Evolutionary conservation across 352 stramenopile genomes (phyloP), one percentile per base, ranked within the genome.

Genomic region (Pythium aristosporum): DNA sequence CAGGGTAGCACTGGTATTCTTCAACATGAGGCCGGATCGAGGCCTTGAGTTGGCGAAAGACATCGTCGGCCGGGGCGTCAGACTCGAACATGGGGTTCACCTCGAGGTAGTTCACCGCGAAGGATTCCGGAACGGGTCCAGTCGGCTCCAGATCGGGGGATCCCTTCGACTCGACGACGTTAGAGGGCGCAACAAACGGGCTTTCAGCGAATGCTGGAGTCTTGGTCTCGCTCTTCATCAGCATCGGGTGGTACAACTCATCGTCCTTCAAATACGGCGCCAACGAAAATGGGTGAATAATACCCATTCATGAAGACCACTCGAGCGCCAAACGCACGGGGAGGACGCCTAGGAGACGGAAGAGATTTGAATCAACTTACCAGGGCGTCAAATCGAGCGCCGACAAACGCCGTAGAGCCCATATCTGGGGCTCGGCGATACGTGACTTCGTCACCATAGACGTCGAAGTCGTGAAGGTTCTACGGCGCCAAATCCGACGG

Each of bases 1-100:
- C 77, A 18, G 63, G 20, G 53, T 61, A 75, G 53, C 75, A 82
- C 43, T 74, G 76, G 46, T 75, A 79, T 18, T 87, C 76, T 44
- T 88, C 65, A n/a, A 85, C 74, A 60, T 81, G 56, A 43, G 68
- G 54, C 48, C 61, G 63, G 32, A 88, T 71, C 3, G 80, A 74
- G 18, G 65, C 67, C 51, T 87, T 71, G n/a, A 89, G 73, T n/a
- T 69, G 67, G 12, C 64, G 64, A 37, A 86, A 87, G 50, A 88
- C 81, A 18, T 79, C 69, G 5, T 65, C 47, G 9, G 80, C 57
- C 32, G 66, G 20, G n/a, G 77, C 72, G n/a, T 71, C 69, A 1
- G 82, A 92, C 72, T 92, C 82, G 50, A 92, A 92, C 69, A 71
- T 84, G 41, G 80, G 82, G 66, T 92, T 92, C 34, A 92, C 80